These are phyloP conservation scores for Pseudogymnoascus verrucosus DNA, from an alignment of 2,329 filamentous ascomycete genomes.

Conservation along the genomic window DNA sequence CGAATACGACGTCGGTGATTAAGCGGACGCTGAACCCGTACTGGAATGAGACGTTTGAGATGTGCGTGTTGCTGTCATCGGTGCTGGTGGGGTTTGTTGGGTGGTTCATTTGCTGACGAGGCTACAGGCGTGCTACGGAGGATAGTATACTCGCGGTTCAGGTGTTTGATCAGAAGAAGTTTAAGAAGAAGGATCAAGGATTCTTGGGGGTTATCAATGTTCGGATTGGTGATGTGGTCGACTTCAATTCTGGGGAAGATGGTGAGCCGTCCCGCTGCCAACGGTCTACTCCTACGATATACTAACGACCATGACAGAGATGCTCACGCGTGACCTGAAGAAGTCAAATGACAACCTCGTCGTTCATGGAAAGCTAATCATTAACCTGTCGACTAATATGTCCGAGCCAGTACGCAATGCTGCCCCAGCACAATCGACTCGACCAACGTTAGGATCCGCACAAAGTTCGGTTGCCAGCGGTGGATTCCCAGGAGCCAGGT, in stretches of 20 bases:
- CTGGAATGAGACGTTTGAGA: slow-evolving; percentile 98
- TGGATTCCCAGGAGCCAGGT: slow-evolving; percentile 24
- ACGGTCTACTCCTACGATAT: slow-evolving; percentile 12
- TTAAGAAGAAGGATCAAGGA: slow-evolving; percentile 99
- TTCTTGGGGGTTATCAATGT: slow-evolving; percentile 98
- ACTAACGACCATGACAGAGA: slow-evolving; percentile 48
- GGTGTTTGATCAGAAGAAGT: slow-evolving; percentile 99
- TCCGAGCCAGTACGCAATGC: slow-evolving; percentile 51
- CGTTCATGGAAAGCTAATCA: slow-evolving; percentile 93
- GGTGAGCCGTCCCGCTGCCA: slow-evolving; percentile 48
- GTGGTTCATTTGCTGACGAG: slow-evolving; percentile 17
- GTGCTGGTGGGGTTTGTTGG: not conserved
- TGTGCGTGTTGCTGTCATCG: slow-evolving; percentile 53
- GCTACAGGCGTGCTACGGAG: slow-evolving; percentile 72
- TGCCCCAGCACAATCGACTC: slow-evolving; percentile 18
- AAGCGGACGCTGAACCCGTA: slow-evolving; percentile 99
- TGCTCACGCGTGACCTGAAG: slow-evolving; percentile 94
- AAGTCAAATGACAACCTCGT: slow-evolving; percentile 98
- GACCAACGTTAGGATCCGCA: slow-evolving; percentile 26
- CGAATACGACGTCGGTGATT: slow-evolving; percentile 92
- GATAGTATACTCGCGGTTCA: slow-evolving; percentile 96
- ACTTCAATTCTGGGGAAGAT: slow-evolving; percentile 81
- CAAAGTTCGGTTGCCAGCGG: slow-evolving; percentile 22
- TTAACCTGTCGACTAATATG: slow-evolving; percentile 92
- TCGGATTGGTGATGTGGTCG: slow-evolving; percentile 87